Evolutionary conservation across 768 basidiomycete genomes (phyloP), one percentile per base, ranked within the genome.

Genomic region (Gyrodon lividus): DNA sequence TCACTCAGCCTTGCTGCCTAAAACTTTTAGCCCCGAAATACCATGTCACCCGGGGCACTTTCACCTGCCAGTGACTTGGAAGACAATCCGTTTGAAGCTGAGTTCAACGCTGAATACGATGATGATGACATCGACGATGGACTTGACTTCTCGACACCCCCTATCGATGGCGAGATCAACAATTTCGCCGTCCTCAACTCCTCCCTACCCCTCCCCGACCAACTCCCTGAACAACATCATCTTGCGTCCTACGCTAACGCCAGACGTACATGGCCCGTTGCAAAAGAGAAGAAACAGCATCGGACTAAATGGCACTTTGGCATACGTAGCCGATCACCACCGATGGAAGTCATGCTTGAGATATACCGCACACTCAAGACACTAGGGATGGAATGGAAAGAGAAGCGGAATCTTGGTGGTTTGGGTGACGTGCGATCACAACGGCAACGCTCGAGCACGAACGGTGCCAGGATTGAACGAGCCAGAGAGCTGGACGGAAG

Each of bases 301-400:
- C 83, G 87, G 54, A 89, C 89, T 14, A 87, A 92, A 57, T 98
- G 97, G 97, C 97, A 99, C 67, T 99, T 98, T 63, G 97, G 97
- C 7, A 98, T 99, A 35, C 81, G 97, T 28, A 94, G 91, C 59
- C 79, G 95, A 52, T 89, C 86, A 51, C 92, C 94, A 28, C 97
- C 95, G 19, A 96, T 98, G 91, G 97, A 99, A 69, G 96, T 99
- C 20, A 98, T 99, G 95, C 73, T 97, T 22, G 96, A 98, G 78
- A 97, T 99, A 46, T 98, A 99, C 71, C 77, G 90, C 55, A 97
- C 95, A 38, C 73, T 99, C 44, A 87, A 88, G 71, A 76, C 84
- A 53, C 76, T 98, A 17, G 91, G 88, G 14, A 96, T 98, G 92
- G 92, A 99, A 70, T 99, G 97, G 97, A 91, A 91, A 68, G 84